Conservation (phyloP, 768 basidiomycete species). For the Steccherinum ochraceum region DNA sequence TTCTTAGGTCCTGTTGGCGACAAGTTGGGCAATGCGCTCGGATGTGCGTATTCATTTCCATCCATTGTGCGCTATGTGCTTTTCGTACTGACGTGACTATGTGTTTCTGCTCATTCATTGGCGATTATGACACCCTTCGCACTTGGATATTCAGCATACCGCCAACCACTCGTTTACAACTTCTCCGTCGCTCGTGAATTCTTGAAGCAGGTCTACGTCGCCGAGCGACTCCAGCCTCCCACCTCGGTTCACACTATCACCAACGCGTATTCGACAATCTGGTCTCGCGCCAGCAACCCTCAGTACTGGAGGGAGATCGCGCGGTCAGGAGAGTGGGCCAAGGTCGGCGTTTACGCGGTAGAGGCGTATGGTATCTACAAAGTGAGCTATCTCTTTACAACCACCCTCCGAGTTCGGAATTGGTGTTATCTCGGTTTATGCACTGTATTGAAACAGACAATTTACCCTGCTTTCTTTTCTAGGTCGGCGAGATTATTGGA, state of each 20-base stretch:
- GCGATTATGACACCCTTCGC: too few relatives aligned
- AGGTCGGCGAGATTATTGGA: conserved; percentile 88
- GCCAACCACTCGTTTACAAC: conserved; percentile 75
- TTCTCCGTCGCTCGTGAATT: conserved; percentile 70
- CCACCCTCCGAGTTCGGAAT: background rate
- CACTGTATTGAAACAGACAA: background rate
- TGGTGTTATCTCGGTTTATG: background rate
- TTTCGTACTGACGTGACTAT: conserved; percentile 20
- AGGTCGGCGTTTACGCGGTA: conserved; percentile 67
- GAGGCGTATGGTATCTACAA: conserved; percentile 92
- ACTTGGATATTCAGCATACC: conserved; percentile 47
- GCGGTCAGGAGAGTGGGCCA: conserved; percentile 58
- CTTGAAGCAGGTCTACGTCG: conserved; percentile 46
- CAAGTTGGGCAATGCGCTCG: conserved; percentile 52
- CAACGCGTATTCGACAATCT: conserved; percentile 59
- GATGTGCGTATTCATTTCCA: conserved; percentile 39
- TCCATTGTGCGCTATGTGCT: conserved; percentile 16
- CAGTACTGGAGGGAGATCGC: conserved; percentile 57
- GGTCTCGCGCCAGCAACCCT: conserved; percentile 49
- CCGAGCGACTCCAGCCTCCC: conserved; percentile 59
- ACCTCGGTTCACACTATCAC: conserved; percentile 45
- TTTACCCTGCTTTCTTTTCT: conserved; percentile 3
- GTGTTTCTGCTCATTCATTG: background rate
- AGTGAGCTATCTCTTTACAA: too few relatives aligned
- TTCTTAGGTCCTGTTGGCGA: conserved; percentile 43